Base-by-base conservation (phyloP, 2,329 filamentous ascomycete species). In the Pseudogymnoascus sp. region DNA sequence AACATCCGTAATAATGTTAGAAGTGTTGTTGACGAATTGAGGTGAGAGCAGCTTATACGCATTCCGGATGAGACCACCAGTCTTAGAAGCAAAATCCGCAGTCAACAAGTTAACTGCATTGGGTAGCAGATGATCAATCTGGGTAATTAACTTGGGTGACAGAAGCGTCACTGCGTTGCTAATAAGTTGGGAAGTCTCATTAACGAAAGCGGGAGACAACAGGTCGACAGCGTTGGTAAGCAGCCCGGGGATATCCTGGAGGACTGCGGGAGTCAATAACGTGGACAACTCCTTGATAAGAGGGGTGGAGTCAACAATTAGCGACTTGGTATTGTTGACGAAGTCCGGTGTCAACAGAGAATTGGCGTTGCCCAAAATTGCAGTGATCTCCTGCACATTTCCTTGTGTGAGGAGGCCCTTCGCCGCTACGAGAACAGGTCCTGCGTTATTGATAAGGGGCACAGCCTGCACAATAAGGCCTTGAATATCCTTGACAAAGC, bases 201-300 rank as follows among this genome's bases (percentile, higher is more conserved):
- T 14, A 41, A 61, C 60, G 14, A 61, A 61, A 26, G 60, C 7
- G 55, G 43, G 65, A 0, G 74, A 76, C 23, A 78, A 68, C 29
- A 78, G 70, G 4, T 65, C 63, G 4, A 72, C 74, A 14, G 75
- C 76, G 23, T 77, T 77, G 26, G 66, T 68, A 2, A 78, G 65
- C 6, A 78, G 68, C 7, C 41, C 67, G 6, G 74, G 69, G 29
- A 78, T 70, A 39, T 71, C 72, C 12, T 61, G 69, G 10, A 74
- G 39, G 11, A 43, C 19, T 14, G 12, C 2, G 19, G 39, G 39
- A 6, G 39, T 43, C 19, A 43, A 43, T 19, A 23, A 43, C 10
- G 19, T 23, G 12, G 39, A 2, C 19, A 43, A 43, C 2, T 43
- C 39, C 39, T 43, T 43, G 5, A 43, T 33, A 21, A 61, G 26